These are phyloP conservation scores for Botryotinia narcissicola DNA, from an alignment of 2,329 filamentous ascomycete species.

Conservation along the genomic window DNA sequence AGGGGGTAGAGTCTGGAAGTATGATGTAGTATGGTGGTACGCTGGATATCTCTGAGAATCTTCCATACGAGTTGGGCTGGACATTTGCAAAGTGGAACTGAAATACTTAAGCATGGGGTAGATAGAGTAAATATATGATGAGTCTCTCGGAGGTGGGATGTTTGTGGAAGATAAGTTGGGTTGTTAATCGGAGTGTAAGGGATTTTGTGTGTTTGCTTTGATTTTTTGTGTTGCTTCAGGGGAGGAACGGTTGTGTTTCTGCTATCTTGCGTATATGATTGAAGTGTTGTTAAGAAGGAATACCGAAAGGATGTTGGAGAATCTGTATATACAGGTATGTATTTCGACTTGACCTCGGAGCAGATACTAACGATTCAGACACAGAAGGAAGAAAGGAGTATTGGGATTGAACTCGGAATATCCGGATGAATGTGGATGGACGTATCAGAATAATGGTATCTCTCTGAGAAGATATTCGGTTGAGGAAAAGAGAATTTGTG, in stretches of 20 bases:
- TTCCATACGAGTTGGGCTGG: not conserved
- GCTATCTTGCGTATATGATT: too few relatives aligned
- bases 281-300: too few relatives aligned
- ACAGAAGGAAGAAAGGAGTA: too few relatives aligned
- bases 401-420: not conserved
- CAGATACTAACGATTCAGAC: not conserved
- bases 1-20: not conserved
- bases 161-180: not conserved
- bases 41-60: not conserved
- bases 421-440: not conserved
- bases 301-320: too few relatives aligned
- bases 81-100: not conserved
- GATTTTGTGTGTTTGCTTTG: not conserved
- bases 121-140: not conserved
- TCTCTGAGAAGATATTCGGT: not conserved
- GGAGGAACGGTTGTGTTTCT: not conserved
- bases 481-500: not conserved
- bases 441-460: not conserved
- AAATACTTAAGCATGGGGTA: not conserved
- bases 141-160: not conserved
- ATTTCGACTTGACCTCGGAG: not conserved
- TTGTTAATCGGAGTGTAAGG: not conserved
- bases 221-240: not conserved
- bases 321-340: too few relatives aligned
- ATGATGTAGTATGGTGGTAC: not conserved